Base-by-base conservation (phyloP, 202 grass and related monocot genomes). In the Tripidium arundinaceum region DNA sequence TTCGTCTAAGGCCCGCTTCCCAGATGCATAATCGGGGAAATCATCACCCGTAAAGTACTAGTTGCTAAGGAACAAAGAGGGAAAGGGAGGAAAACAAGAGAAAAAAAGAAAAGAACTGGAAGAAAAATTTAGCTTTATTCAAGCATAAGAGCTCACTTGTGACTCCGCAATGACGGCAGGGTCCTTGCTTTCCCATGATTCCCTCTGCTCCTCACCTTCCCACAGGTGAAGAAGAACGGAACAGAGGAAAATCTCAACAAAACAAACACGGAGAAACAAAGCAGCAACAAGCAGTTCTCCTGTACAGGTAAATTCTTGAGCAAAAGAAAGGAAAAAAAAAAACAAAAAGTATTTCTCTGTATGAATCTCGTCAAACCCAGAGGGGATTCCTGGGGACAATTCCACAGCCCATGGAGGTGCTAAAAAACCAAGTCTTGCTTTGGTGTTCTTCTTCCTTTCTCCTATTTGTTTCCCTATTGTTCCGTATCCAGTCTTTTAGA, bases 131-230 rank as follows among this genome's bases (percentile, higher is more conserved):
- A 79, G 79, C 76, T 76, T 86, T 75, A 85, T 77, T 85, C 70
- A 68, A 75, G 90, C 84, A 91, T 43, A 89, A 78, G 84, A 89
- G 92, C 97, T 99, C 92, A 99, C 97, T 99, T 93, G 97, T 96
- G 83, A 99, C 90, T 91, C 97, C 97, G 81, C 97, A 99, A 91
- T 99, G 97, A 79, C 78, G 65, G 90, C 97, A 99, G 87, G 97
- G 97, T 68, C 97, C 97, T 78, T 93, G 84, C 90, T 99, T 99
- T 75, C 71, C 97, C 97, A 99, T 99, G 70, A 85, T 80, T 88
- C 57, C 72, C 85, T 88, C 83, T 70, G 45, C 77, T 55, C 49
- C 88, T 74, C 92, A 61, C 62, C 52, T 69, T 74, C 78, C 66
- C 90, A 78, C 84, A 60, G 81, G 68, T 73, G 78, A 66, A 81